Evolutionary conservation across 345 rosid species (phyloP), one percentile per base, ranked within the genome.

Genomic region (Syzygium aqueum): DNA sequence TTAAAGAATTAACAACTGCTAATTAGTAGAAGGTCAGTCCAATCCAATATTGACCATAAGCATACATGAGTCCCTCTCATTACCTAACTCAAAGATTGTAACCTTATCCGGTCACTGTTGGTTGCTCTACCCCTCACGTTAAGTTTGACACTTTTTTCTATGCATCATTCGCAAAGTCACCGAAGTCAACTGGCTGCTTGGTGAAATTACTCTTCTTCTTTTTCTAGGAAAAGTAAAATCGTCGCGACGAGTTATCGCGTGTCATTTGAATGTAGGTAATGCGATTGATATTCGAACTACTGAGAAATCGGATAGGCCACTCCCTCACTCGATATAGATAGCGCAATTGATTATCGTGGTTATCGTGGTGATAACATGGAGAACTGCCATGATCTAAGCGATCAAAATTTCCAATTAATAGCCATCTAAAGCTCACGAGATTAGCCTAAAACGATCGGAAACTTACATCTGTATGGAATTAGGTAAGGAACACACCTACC

Each of bases 371-470:
- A 3, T 27, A 59, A 59, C 14, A 7, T 5, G 30, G 12, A 59
- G 0, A 13, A 59, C 0, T 0, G 8, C 1, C 27, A 59, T 3
- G 12, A 12, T 28, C 2, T 3, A 0, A 0, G 43, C 30, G 30
- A 30, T 17, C 8, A 16, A 7, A 65, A 65, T 65, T 65, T 30
- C 12, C 3, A 0, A 65, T 14, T 19, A 28, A 2, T 3, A 16
- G 43, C 11, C 77, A 65, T 7, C 3, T 8, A 33, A 30, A 30
- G 40, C 78, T 30, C 43, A 8, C 16, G 78, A 28, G 23, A 65
- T 65, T 65, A 65, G 23, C 6, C 30, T 65, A 30, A 30, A 65
- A 16, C 16, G 23, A 17, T 11, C 16, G 30, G 43, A 30, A 30
- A 65, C 22, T 65, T 16, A 11, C 78, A 30, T 17, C 2, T 8